Percentiles rank a stretch among this genome's conserved stretches.
These are phyloP conservation scores for Tetrahymena borealis DNA, from an alignment of 73 alveolate species.

Conservation along the genomic window DNA sequence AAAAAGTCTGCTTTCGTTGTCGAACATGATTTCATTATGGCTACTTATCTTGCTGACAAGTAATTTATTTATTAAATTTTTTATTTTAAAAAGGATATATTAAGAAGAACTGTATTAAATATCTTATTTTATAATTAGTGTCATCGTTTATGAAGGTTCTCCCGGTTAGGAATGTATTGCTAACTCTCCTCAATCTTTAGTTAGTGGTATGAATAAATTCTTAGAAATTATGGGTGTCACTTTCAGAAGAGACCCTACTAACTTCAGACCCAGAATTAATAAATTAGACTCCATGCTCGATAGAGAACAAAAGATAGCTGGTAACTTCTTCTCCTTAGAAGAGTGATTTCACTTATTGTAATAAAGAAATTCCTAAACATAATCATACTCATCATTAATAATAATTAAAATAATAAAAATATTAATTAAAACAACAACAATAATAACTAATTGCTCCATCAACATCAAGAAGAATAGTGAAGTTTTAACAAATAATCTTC, in stretches of 20 bases:
- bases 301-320: conserved; percentile 91
- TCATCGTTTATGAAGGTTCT: conserved; percentile 81
- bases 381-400: background rate
- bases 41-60: conserved; percentile 97
- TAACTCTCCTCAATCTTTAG: conserved; percentile 84
- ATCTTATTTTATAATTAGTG: conserved; percentile 73
- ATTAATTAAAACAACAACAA: too few species aligned
- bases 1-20: conserved; percentile 93
- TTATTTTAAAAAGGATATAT: too few species aligned
- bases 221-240: conserved; percentile 88
- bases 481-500: too few species aligned
- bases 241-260: conserved; percentile 97
- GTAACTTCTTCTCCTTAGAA: conserved; percentile 88
- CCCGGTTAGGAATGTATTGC: conserved; percentile 89
- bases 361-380: background rate
- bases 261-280: conserved; percentile 98
- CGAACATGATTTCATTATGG: conserved; percentile 98
- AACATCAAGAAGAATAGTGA: too few species aligned
- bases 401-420: background rate
- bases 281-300: conserved; percentile 92
- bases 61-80: too few species aligned
- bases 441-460: too few species aligned
- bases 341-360: conserved; percentile 36
- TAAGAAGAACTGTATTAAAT: too few species aligned
- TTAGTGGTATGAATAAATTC: conserved; percentile 97